Evolutionary conservation across 805 yeast species (phyloP).

Genomic region (Geotrichum ghanense): DNA sequence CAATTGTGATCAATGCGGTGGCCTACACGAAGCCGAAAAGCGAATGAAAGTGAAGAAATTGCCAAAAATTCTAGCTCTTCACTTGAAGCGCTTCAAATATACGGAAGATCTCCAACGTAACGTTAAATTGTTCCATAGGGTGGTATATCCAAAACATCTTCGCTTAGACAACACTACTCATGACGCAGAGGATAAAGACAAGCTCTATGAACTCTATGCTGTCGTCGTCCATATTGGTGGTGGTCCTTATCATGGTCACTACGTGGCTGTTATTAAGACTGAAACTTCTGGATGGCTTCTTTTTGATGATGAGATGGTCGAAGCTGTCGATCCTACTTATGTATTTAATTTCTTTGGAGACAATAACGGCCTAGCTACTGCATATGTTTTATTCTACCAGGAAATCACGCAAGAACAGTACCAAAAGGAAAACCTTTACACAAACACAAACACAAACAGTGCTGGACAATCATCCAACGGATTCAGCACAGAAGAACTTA

Average conservation of each 20-base stretch:
- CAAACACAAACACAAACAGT: constrained; percentile 19
- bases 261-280: constrained; percentile 76
- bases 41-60: constrained; percentile 67
- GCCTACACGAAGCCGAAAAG: constrained; percentile 89
- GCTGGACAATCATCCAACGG: constrained; percentile 9
- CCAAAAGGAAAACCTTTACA: constrained; percentile 18
- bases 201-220: constrained; percentile 69
- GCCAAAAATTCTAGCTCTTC: constrained; percentile 72
- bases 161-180: constrained; percentile 56
- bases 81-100: constrained; percentile 85
- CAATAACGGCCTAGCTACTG: constrained; percentile 78
- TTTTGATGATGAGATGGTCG: constrained; percentile 93
- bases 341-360: constrained; percentile 84
- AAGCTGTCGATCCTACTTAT: constrained; percentile 69
- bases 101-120: constrained; percentile 70
- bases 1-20: constrained; percentile 81
- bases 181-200: constrained; percentile 38
- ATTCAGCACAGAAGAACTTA: no score
- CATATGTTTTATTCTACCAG: constrained; percentile 78
- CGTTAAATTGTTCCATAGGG: constrained; percentile 77
- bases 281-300: constrained; percentile 75
- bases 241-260: constrained; percentile 97
- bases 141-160: constrained; percentile 65
- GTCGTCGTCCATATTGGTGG: constrained; percentile 94
- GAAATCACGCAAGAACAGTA: constrained; percentile 27